Conservation (phyloP, 148 eudicot genomes). For the Vaccinium corymbosum region DNA sequence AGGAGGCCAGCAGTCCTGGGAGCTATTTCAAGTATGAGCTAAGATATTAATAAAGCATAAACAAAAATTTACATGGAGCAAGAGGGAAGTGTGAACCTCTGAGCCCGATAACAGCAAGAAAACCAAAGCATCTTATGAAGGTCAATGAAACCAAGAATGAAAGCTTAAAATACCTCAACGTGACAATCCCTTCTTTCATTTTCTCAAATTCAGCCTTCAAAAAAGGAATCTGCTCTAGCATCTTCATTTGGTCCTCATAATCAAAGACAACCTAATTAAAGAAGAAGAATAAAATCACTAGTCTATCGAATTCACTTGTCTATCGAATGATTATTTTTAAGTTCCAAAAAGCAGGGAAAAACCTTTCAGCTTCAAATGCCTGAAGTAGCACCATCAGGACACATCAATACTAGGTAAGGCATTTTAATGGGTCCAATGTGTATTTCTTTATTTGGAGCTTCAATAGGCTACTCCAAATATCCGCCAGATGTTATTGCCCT, state of each 20-base stretch:
- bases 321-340: not conserved
- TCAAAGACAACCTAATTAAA: slow-evolving; percentile 41
- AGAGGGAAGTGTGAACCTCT: not conserved
- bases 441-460: not conserved
- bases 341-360: not conserved
- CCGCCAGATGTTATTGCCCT: not conserved
- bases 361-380: not conserved
- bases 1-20: not conserved
- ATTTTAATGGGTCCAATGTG: not conserved
- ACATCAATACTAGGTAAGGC: not conserved
- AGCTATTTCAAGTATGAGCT: not conserved
- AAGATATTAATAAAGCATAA: not conserved
- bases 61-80: not conserved
- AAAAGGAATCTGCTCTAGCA: slow-evolving; percentile 32
- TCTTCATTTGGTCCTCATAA: slow-evolving; percentile 50
- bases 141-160: not conserved
- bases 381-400: not conserved
- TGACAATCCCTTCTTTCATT: slow-evolving; percentile 29
- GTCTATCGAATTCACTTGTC: not conserved
- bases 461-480: not conserved
- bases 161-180: slow-evolving; percentile 42
- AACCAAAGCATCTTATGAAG: not conserved
- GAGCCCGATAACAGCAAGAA: not conserved
- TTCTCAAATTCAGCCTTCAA: slow-evolving; percentile 37
- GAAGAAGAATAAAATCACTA: not conserved